phyloP scores from a whole-genome alignment of 2,329 filamentous ascomycete genomes.

The Fusarium haematococcum region DNA sequence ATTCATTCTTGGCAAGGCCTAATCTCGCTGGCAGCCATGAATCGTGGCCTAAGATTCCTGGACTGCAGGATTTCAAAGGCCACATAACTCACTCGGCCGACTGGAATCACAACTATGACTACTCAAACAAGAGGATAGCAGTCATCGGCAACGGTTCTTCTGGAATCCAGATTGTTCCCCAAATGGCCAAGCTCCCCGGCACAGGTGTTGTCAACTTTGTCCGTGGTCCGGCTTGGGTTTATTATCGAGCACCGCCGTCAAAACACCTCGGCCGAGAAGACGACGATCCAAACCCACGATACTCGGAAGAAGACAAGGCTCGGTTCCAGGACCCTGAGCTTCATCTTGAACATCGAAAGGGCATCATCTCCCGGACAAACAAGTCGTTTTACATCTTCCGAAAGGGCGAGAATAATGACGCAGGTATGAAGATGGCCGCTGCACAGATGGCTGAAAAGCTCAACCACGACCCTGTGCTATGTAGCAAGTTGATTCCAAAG shows the following conservation, averaged over 20 bases:
- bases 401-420: conserved; percentile 38
- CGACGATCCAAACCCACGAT: conserved; percentile 45
- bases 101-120: conserved; percentile 38
- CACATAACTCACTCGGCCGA: conserved; percentile 34
- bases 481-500: conserved; percentile 36
- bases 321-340: conserved; percentile 63
- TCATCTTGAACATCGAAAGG: conserved; percentile 63
- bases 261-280: conserved; percentile 45
- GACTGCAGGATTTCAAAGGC: conserved; percentile 34
- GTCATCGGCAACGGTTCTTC: conserved; percentile 39
- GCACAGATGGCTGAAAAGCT: conserved; percentile 41
- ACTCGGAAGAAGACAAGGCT: conserved; percentile 55
- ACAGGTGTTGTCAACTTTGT: conserved; percentile 49
- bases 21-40: conserved; percentile 27
- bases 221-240: conserved; percentile 51
- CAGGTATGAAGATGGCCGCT: conserved; percentile 35
- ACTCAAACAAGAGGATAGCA: conserved; percentile 36
- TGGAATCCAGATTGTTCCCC: conserved; percentile 37
- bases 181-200: conserved; percentile 44
- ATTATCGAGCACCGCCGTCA: conserved; percentile 48
- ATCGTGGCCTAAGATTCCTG: conserved; percentile 36
- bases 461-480: conserved; percentile 34
- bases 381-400: conserved; percentile 51
- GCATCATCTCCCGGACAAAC: conserved; percentile 42
- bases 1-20: fast-evolving